Evolutionary conservation across 2,329 filamentous ascomycete genomes (phyloP), one percentile per base, ranked within the genome.

Genomic region (Aspergillus udagawae): DNA sequence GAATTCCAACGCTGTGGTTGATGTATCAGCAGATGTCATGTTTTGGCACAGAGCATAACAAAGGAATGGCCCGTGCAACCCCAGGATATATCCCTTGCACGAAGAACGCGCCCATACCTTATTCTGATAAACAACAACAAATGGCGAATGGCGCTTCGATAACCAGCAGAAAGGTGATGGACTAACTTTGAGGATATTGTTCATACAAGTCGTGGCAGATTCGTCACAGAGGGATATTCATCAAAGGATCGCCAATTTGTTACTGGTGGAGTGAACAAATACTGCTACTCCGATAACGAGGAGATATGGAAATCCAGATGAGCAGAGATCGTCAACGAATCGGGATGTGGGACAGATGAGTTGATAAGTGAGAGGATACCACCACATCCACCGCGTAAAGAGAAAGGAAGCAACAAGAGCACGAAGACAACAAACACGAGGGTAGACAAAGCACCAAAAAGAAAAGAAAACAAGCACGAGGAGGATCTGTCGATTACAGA

Each of bases 111-210:
- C 53, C 53, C 59, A 57, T 64, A 64, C 59, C 60, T 63, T 53
- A 57, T 64, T 55, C 25, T 35, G 62, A 60, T 56, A 61, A 59
- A 66, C 60, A 62, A 63, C 50, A 62, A 62, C 58, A 61, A 58
- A 53, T 38, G 56, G 49, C 45, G 28, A 50, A 48, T 10, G 21
- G 53, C 50, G 35, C 47, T 20, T 57, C 53, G 58, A 58, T 57
- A 56, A 51, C 49, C 53, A 58, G 52, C 55, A 60, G 56, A 52
- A 52, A 44, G 35, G 35, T 23, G 10, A 50, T 21, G 49, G 28
- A 52, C 42, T 49, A 27, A 52, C 47, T 53, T 50, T 52, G 52
- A 44, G 38, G 51, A 47, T 54, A 45, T 51, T 47, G 52, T 51
- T 59, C 58, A 52, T 65, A 49, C 51, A 54, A 61, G 57, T 65